phyloP scores from a whole-genome alignment of 495 filamentous ascomycete species.

The Lophiotrema nucula region DNA sequence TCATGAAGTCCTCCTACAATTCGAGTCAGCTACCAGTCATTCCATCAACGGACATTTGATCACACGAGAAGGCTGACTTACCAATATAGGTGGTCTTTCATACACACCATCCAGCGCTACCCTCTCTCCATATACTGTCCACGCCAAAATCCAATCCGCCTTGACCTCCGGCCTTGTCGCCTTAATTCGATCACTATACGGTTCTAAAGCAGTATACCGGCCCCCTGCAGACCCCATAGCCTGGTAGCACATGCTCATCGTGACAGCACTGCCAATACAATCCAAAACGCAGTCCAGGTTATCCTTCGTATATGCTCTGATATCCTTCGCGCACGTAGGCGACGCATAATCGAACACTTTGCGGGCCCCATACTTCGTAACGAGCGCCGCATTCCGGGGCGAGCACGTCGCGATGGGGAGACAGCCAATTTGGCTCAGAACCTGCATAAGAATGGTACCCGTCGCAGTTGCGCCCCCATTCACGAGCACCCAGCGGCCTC shows the following conservation, averaged over 20 bases:
- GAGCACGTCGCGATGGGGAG: neutral
- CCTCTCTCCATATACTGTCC: neutral
- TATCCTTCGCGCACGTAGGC: conserved; percentile 35
- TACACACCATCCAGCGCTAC: neutral
- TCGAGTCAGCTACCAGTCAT: too few species aligned
- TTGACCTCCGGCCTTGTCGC: neutral
- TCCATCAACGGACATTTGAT: too few species aligned
- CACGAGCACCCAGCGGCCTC: too few species aligned
- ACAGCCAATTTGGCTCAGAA: neutral
- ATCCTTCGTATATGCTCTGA: conserved; percentile 39
- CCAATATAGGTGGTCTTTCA: too few species aligned
- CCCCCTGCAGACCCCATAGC: neutral
- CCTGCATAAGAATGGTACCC: neutral
- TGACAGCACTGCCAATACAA: conserved; percentile 24
- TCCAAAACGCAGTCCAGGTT: conserved; percentile 39
- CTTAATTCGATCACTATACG: neutral
- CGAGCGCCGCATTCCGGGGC: conserved; percentile 35
- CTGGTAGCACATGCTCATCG: neutral
- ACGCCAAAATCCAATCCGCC: neutral
- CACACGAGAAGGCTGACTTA: too few species aligned
- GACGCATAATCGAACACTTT: conserved; percentile 46
- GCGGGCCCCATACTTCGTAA: conserved; percentile 43
- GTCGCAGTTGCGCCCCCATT: neutral
- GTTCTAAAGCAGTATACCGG: conserved; percentile 1
- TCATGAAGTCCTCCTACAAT: too few species aligned